Conservation (phyloP, 805 yeast genomes). For the Barnettozyma sucrosica region DNA sequence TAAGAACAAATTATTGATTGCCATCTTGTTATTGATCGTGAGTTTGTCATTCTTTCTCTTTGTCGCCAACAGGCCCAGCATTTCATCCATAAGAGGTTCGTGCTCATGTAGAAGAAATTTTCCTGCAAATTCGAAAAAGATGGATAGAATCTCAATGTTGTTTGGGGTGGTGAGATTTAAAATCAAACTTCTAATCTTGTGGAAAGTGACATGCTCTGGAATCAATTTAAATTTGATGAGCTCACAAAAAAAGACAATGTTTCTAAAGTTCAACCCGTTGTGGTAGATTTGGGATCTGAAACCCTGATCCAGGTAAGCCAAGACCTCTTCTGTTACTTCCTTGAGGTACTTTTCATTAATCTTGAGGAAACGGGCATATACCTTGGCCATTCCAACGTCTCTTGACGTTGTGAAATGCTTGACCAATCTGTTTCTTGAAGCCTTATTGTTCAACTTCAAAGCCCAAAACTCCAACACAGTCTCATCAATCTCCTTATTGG, state of each 20-base stretch:
- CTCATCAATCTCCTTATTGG: constrained; percentile 45
- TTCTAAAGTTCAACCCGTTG: constrained; percentile 45
- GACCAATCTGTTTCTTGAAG: constrained; percentile 57
- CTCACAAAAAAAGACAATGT: constrained; percentile 63
- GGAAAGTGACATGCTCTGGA: constrained; percentile 66
- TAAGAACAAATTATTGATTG: constrained; percentile 50
- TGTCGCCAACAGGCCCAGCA: constrained; percentile 51
- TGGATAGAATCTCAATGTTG: constrained; percentile 62
- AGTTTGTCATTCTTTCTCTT: constrained; percentile 45
- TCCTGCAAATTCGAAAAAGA: constrained; percentile 74
- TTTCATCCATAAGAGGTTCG: constrained; percentile 50
- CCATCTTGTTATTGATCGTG: constrained; percentile 48
- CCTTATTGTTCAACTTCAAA: constrained; percentile 57
- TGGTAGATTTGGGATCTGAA: constrained; percentile 57
- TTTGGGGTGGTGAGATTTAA: constrained; percentile 44
- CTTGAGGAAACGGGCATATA: constrained; percentile 66
- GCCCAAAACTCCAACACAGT: constrained; percentile 44
- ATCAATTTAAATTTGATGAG: constrained; percentile 69
- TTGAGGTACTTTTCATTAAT: constrained; percentile 44
- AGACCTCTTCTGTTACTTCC: constrained; percentile 46
- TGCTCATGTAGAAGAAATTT: constrained; percentile 56
- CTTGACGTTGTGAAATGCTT: constrained; percentile 47
- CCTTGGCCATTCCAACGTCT: constrained; percentile 40
- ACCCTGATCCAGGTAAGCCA: constrained; percentile 50
- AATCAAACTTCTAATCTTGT: constrained; percentile 60